Evolutionary conservation across 2,329 filamentous ascomycete genomes (phyloP), one percentile per base, ranked within the genome.

Genomic region (Calcarisporium arbuscula): DNA sequence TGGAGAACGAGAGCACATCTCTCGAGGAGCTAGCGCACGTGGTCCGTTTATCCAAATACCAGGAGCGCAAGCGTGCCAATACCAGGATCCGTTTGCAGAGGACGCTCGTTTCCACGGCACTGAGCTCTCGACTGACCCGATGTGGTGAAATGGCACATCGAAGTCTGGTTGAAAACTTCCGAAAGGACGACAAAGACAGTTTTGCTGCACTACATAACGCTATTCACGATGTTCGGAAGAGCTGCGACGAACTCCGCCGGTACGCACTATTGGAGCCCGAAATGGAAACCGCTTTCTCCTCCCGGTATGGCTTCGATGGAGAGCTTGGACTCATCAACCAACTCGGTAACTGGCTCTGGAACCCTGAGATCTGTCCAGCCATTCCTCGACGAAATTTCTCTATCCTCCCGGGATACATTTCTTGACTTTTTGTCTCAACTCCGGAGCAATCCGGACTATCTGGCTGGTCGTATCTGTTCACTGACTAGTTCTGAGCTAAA

Each of bases 371-470:
- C 68, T 28, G 59, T 67, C 21, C 58, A 64, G 2, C 76, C 77
- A 2, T 83, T 82, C 47, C 62, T 84, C 34, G 76, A 83, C 54
- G 80, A 88, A 51, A 74, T 96, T 32, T 85, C 88, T 33, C 68
- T 77, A 37, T 79, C 82, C 42, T 79, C 86, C 36, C 72, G 85
- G 53, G 77, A 86, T 41, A 77, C 81, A 28, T 77, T 95, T 39
- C 57, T 95, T 39, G 76, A 79, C 42, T 90, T 96, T 52, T 64
- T 96, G 48, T 81, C 77, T 31, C 77, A 86, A 58, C 74, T 95
- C 43, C 80, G 90, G 48, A 88, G 83, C 43, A 89, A 95, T 56
- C 81, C 87, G 23, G 80, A 89, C 51, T 96, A 94, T 60, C 60
- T 98, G 57, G 86, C 90, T 51, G 80, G 84, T 44, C 78, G 89